Conservation (phyloP, 2,329 filamentous ascomycete genomes). For the Byssoonygena ceratinophila region DNA sequence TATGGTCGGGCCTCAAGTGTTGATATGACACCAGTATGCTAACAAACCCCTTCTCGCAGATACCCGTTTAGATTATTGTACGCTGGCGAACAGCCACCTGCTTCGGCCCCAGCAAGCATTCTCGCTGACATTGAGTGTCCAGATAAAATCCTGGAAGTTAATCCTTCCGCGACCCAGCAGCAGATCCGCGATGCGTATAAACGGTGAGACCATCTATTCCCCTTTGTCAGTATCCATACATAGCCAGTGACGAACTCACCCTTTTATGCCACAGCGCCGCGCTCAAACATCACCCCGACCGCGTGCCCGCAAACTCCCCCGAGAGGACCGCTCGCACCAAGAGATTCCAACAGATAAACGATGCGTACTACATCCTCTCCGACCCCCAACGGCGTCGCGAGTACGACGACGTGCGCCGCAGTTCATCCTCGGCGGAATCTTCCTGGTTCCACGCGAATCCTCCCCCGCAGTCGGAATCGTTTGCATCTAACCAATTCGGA, state of each 20-base stretch:
- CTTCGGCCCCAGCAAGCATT: not conserved
- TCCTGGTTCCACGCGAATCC: conserved; percentile 12
- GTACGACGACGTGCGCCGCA: conserved; percentile 63
- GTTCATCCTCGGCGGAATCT: conserved; percentile 31
- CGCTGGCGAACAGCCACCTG: conserved; percentile 18
- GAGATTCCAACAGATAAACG: conserved; percentile 83
- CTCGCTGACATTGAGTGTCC: not conserved
- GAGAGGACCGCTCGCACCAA: conserved; percentile 73
- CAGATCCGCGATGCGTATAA: conserved; percentile 95
- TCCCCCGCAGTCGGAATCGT: conserved; percentile 25
- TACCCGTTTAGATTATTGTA: conserved; percentile 51
- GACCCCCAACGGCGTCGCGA: conserved; percentile 66
- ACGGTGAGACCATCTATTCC: conserved; percentile 45
- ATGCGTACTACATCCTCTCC: conserved; percentile 85
- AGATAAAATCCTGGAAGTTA: conserved; percentile 66
- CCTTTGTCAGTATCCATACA: not conserved
- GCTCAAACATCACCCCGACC: conserved; percentile 85
- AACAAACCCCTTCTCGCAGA: conserved; percentile 1
- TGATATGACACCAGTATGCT: not conserved
- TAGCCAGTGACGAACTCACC: not conserved
- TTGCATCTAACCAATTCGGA: conserved; percentile 74
- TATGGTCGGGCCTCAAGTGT: not conserved
- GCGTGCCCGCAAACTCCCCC: conserved; percentile 71
- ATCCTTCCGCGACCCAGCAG: conserved; percentile 62
- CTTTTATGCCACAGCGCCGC: conserved; percentile 52